Percentiles rank a stretch among this genome's conserved stretches.
phyloP scores from a whole-genome alignment of 306 rosid genomes.

The Quercus glauca region DNA sequence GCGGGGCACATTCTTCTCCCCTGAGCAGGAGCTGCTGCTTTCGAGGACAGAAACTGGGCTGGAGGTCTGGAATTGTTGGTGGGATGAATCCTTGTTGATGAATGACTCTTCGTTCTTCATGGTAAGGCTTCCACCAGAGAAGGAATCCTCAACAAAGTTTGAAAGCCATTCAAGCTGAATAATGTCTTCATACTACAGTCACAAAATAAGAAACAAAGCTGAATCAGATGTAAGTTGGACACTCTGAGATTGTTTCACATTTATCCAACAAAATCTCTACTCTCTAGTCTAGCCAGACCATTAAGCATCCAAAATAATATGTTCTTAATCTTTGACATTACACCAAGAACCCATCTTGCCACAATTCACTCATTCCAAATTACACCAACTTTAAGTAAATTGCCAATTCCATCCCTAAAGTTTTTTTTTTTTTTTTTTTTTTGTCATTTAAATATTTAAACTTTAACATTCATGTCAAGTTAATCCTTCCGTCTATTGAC shows the following conservation, averaged over 20 bases:
- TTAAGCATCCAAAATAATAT: background rate
- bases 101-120: slow-evolving; percentile 58
- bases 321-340: too few relatives aligned
- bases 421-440: too few relatives aligned
- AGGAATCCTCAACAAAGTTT: slow-evolving; percentile 84
- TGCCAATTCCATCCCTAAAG: too few relatives aligned
- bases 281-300: background rate
- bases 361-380: too few relatives aligned
- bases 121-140: slow-evolving; percentile 68
- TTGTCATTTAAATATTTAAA: too few relatives aligned
- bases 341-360: too few relatives aligned
- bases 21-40: slow-evolving; percentile 84
- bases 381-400: too few relatives aligned
- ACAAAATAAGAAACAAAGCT: background rate
- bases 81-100: slow-evolving; percentile 45
- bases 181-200: slow-evolving; percentile 77
- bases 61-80: slow-evolving; percentile 63
- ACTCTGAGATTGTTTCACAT: background rate
- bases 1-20: slow-evolving; percentile 42
- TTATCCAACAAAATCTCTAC: slow-evolving; percentile 3
- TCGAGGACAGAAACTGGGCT: slow-evolving; percentile 94
- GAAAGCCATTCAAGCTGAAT: slow-evolving; percentile 95
- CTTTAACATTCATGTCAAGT: too few relatives aligned
- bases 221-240: slow-evolving; percentile 5
- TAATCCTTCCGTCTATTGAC: too few relatives aligned